Evolutionary conservation across 2,329 filamentous ascomycete species (phyloP), one percentile per base, ranked within the genome.

Genomic region (Alternaria burnsii): DNA sequence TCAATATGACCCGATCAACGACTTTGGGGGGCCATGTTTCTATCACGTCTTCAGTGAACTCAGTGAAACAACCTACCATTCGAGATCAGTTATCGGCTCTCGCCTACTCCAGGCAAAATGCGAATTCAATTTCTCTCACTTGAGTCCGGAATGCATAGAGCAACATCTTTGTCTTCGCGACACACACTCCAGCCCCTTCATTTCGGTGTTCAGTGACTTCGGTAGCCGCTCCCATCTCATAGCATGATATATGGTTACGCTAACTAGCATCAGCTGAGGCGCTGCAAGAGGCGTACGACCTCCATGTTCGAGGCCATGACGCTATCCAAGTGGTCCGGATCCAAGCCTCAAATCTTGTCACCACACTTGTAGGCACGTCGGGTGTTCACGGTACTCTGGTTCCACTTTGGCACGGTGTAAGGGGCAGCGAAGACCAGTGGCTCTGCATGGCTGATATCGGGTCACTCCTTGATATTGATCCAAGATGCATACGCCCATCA

Each of bases 191-290:
- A 52, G 30, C 22, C 32, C 47, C 2, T 58, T 52, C 47, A 44
- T 58, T 9, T 26, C 55, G 16, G 47, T 58, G 38, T 58, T 58
- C 5, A 50, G 41, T 4, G 20, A 52, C 34, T 58, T 58, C 41
- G 48, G 55, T 58, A 47, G 40, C 32, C 9, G 12, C 38, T 11
- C n/a, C 36, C 6, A 30, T 16, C 10, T 24, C 20, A 7, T 32
- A 0, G 30, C 32, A 48, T n/a, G 0, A 1, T 8, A 24, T 36
- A 0, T 0, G 3, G 10, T 1, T 4, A 1, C 2, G 5, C 46
- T 48, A 1, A 48, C 30, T 16, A 10, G 0, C 8, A 48, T 4
- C 46, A 48, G 46, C 46, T 4, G 46, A 22, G 1, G 46, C 46
- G 1, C 5, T 48, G 0, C 18, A n/a, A 6, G 46, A 36, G 20